phyloP scores from a whole-genome alignment of 164 flowering plant species.

The Chloranthus sessilifolius region DNA sequence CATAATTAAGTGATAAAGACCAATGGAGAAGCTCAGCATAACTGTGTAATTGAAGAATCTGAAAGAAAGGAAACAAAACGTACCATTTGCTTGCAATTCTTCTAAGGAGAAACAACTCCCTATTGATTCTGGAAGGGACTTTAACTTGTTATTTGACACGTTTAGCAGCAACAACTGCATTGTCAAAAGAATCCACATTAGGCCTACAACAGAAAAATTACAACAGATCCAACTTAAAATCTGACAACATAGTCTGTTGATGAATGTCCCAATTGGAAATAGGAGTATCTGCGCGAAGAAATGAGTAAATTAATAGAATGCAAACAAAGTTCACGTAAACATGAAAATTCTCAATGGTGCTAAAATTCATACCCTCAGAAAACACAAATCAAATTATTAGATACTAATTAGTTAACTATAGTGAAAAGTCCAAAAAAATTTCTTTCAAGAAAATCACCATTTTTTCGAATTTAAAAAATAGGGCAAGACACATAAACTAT shows the following conservation, averaged over 20 bases:
- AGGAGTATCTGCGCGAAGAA: no score
- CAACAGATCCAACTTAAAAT: neutral
- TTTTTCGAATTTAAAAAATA: no score
- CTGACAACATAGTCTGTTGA: neutral
- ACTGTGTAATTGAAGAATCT: neutral
- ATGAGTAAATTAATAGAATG: no score
- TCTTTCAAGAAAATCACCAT: no score
- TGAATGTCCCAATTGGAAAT: neutral
- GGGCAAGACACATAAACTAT: no score
- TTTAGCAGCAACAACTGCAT: slow-evolving; percentile 77
- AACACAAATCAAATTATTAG: no score
- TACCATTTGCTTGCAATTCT: slow-evolving; percentile 94
- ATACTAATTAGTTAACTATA: no score
- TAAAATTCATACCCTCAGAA: no score
- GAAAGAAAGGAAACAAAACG: neutral
- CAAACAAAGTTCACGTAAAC: no score
- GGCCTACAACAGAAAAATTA: neutral
- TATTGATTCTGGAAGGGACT: slow-evolving; percentile 83
- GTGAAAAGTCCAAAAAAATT: no score
- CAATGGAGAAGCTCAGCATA: neutral
- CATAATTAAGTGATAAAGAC: neutral
- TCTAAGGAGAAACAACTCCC: slow-evolving; percentile 94
- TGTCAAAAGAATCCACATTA: slow-evolving; percentile 18
- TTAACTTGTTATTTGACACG: slow-evolving; percentile 77
- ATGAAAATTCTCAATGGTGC: no score